These are phyloP conservation scores for Abortiporus biennis DNA, from an alignment of 1,284 basidiomycete species.

Conservation along the genomic window DNA sequence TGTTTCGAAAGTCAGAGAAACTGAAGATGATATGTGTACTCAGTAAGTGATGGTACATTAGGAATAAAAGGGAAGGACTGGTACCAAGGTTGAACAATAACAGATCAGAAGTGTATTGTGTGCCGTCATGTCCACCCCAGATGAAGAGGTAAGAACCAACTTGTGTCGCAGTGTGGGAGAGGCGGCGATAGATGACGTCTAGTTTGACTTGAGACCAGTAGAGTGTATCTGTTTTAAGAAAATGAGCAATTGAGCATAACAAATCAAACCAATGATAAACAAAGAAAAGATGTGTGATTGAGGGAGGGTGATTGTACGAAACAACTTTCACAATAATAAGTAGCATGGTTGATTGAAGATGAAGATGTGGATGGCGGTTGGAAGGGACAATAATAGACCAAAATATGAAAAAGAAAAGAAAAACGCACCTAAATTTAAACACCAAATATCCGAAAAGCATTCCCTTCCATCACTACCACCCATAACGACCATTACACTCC, in stretches of 20 bases:
- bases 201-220: slow-evolving; percentile 64
- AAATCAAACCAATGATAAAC: slow-evolving; percentile 4
- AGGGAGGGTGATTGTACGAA: too few species aligned
- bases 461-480: slow-evolving; percentile 79
- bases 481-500: slow-evolving; percentile 78
- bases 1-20: slow-evolving; percentile 60
- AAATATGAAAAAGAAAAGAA: slow-evolving; percentile 4
- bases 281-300: background rate
- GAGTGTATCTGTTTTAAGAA: slow-evolving; percentile 47
- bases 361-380: background rate
- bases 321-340: too few species aligned
- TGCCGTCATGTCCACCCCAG: slow-evolving; percentile 83
- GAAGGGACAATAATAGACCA: too few species aligned
- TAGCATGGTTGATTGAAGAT: background rate
- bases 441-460: slow-evolving; percentile 85
- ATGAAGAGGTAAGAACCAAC: slow-evolving; percentile 93
- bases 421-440: slow-evolving; percentile 72
- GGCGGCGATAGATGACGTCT: slow-evolving; percentile 55
- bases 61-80: slow-evolving; percentile 14
- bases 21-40: slow-evolving; percentile 25
- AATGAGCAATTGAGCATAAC: background rate
- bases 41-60: slow-evolving; percentile 1
- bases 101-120: slow-evolving; percentile 73
- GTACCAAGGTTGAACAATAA: slow-evolving; percentile 83
- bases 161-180: slow-evolving; percentile 86